Evolutionary conservation across 2,329 filamentous ascomycete species (phyloP), one percentile per base, ranked within the genome.

Genomic region (Aspergillus tamarii): DNA sequence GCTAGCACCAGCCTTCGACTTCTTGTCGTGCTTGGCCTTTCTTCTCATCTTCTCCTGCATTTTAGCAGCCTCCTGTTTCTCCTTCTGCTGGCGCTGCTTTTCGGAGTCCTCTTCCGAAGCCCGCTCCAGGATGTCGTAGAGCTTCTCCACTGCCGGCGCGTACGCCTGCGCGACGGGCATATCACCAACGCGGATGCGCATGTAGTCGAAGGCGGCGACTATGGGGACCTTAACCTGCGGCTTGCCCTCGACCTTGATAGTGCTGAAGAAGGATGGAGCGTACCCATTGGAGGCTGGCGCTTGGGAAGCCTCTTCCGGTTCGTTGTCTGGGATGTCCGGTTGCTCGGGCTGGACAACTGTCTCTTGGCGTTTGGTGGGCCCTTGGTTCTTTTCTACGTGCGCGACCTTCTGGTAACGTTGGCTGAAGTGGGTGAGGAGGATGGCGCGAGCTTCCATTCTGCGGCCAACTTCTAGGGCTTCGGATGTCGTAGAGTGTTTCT

Each of bases 391-490:
- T 34, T 76, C 67, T 87, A 77, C 3, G 84, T 80, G 2, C 86
- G 88, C 39, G 88, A 83, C 60, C 78, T 94, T 94, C 72, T 92
- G 90, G 77, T 99, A 99, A 9, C 95, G 86, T 81, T 99, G 95
- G 61, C 90, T 94, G 79, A 99, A 99, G 77, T 99, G 95, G 9
- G 95, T 99, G 56, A 99, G 84, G 61, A 99, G 81, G 19, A 95
- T 89, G 19, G 91, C 85, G 67, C 89, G 87, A 0, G 94, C 95
- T 32, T 85, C 79, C 95, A 99, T 99, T 53, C 83, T 80, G 14
- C 85, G 84, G 1, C 90, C 94, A 3, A 98, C 86, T 52, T 83
- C 84, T 4, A 99, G 85, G 1, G 95, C 95, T 80, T 99, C 95
- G 16, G 86, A 86, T 66, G 93, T 92, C 10, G 95, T 99, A 45